A percentile compares a stretch with the other conserved stretches of the same genome.
Conservation (phyloP, 2,329 filamentous ascomycete genomes). For the Epichloe elymi region DNA sequence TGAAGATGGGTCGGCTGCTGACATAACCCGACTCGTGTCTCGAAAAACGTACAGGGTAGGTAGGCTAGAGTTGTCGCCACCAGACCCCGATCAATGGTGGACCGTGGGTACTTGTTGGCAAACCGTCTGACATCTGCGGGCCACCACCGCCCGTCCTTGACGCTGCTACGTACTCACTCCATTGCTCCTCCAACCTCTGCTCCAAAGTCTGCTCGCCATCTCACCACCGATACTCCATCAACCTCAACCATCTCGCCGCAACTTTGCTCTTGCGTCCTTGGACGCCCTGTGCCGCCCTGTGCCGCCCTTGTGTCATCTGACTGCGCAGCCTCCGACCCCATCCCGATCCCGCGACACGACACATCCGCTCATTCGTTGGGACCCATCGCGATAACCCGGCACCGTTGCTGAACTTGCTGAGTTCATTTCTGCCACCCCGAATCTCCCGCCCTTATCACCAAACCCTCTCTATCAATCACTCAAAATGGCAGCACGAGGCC, state of each 20-base stretch:
- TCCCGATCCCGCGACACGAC: not conserved
- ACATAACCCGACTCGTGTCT: not conserved
- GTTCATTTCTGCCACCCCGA: not conserved
- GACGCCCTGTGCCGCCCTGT: not conserved
- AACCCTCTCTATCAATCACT: not conserved
- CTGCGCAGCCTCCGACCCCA: not conserved
- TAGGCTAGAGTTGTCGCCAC: not conserved
- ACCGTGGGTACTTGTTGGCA: not conserved
- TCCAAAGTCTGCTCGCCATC: not conserved
- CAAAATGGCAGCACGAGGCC: constrained; percentile 73
- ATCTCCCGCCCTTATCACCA: not conserved
- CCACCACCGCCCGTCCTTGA: not conserved
- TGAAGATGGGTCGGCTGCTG: not conserved
- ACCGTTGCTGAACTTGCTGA: not conserved
- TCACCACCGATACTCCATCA: not conserved
- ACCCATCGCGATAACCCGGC: not conserved
- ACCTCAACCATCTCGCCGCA: constrained; percentile 1
- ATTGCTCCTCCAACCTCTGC: not conserved
- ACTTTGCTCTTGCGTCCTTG: not conserved
- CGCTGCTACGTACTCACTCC: not conserved
- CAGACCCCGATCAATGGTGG: too few species aligned
- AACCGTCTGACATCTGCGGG: not conserved
- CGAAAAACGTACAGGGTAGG: not conserved
- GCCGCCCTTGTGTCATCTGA: not conserved
- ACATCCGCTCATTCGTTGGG: not conserved